Base-by-base conservation (phyloP, 257 asterid genomes). In the Solanum habrochaites region DNA sequence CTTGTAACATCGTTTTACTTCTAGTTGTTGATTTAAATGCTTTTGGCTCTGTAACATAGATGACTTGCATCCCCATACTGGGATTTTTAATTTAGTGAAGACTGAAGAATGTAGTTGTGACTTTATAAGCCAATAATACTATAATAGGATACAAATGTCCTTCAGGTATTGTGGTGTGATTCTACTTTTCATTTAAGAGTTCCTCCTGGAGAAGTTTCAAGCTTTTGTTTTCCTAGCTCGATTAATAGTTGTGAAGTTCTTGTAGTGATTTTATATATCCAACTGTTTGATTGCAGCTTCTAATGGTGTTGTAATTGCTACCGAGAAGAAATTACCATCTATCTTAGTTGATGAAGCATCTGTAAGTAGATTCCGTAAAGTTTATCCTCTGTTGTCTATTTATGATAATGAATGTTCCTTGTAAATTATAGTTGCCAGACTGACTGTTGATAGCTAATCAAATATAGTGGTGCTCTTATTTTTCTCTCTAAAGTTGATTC, bases 251-350 rank as follows among this genome's bases (percentile, higher is more conserved):
- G 21, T 49, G 20, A 47, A 49, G 45, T 81, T 49, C 85, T 47
- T 81, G 7, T 81, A 29, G n/a, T 52, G 77, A 40, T 83, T 43
- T 71, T 49, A 20, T 35, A 52, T 27, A 12, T 83, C 35, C 60
- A 39, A 64, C 40, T 81, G 71, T 86, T 31, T 89, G 83, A 47
- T 88, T 93, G 92, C 97, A 95, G 98, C 98, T 92, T 95, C 99
- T 85, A 97, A 97, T 94, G 99, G 99, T 21, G 99, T 97, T 86
- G 99, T 97, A 85, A 96, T 97, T 91, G 99, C 99, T 40, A 96
- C 99, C 11, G 99, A 97, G 93, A 97, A 97, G 94, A 97, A 95
- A 89, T 85, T 97, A 49, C 99, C 99, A 13, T 97, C 99, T 23
- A 97, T 97, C 86, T 92, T 97, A 94, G 99, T 97, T 88, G 99